phyloP scores from a whole-genome alignment of 169 alveolate species.

The Cryptosporidium baileyi region DNA sequence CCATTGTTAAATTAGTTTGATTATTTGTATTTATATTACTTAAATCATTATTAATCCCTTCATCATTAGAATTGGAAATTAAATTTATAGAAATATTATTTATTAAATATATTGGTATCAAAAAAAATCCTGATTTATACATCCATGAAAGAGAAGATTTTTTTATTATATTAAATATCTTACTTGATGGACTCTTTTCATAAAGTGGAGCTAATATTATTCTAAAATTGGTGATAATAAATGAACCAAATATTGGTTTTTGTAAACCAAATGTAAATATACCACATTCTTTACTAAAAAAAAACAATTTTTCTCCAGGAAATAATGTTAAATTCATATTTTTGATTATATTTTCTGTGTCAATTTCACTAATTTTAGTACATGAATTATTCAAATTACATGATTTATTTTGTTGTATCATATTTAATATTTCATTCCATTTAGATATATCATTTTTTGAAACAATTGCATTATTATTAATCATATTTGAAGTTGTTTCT shows the following conservation, averaged over 20 bases:
- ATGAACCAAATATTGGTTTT: slow-evolving; percentile 19
- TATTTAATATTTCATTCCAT: slow-evolving; percentile 20
- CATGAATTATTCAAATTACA: background rate
- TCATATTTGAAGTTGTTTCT: slow-evolving; percentile 45
- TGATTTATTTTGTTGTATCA: background rate
- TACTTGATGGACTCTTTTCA: slow-evolving; percentile 7
- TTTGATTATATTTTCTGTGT: slow-evolving; percentile 6
- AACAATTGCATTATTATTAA: background rate
- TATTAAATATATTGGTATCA: slow-evolving; percentile 7
- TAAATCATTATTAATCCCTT: background rate
- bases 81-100: background rate
- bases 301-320: slow-evolving; percentile 26
- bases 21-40: background rate
- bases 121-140: slow-evolving; percentile 47
- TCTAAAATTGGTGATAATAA: slow-evolving; percentile 35
- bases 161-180: background rate
- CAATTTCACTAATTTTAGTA: background rate
- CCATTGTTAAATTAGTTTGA: background rate
- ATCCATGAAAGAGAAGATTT: slow-evolving; percentile 16
- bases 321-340: slow-evolving; percentile 10
- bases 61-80: background rate
- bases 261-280: slow-evolving; percentile 6
- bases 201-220: slow-evolving; percentile 38
- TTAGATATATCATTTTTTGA: background rate
- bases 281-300: slow-evolving; percentile 48